Base-by-base conservation (phyloP, 2,329 filamentous ascomycete species). In the Verruconis gallopava region DNA sequence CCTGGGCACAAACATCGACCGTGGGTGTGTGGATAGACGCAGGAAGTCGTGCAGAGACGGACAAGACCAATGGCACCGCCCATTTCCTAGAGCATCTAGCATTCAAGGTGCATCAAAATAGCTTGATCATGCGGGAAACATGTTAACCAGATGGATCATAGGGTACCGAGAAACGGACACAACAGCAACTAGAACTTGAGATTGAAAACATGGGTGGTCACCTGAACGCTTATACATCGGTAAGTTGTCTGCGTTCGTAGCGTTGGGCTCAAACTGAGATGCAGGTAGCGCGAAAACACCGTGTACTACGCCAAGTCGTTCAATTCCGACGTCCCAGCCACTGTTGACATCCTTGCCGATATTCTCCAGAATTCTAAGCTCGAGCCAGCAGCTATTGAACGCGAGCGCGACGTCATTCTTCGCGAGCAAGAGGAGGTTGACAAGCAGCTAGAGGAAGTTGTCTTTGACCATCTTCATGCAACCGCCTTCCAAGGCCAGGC, bases 171-270 rank as follows among this genome's bases (percentile, higher is more conserved):
- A 93, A 83, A 72, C 79, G 91, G 67, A 86, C 83, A 51, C 91
- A 98, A 69, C 83, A 93, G 64, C 91, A 98, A 71, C 75, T 98
- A 63, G 91, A 98, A 73, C 80, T 98, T 51, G 91, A 98, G 73
- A 96, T 98, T 61, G 91, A 98, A 76, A 98, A 98, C 72, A 95
- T 98, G 85, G 91, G 91, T 64, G 91, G 85, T 51, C 91, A 98
- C 72, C 76, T 98, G 57, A 98, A 98, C 69, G 91, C 91, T 64
- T 98, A 98, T 74, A 98, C 91, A 57, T 96, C 89, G 72, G 88
- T 95, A 79, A 59, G 81, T 44, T 51, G 35, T 45, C 14, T 30
- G 21, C 3, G 5, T 9, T 2, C 20, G 1, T 15, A 17, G n/a
- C 12, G 6, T 33, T 4, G 28, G 22, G 5, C 25, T 9, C 17